phyloP scores from a whole-genome alignment of 2,329 filamentous ascomycete genomes.

The Hypoxylon sp. region DNA sequence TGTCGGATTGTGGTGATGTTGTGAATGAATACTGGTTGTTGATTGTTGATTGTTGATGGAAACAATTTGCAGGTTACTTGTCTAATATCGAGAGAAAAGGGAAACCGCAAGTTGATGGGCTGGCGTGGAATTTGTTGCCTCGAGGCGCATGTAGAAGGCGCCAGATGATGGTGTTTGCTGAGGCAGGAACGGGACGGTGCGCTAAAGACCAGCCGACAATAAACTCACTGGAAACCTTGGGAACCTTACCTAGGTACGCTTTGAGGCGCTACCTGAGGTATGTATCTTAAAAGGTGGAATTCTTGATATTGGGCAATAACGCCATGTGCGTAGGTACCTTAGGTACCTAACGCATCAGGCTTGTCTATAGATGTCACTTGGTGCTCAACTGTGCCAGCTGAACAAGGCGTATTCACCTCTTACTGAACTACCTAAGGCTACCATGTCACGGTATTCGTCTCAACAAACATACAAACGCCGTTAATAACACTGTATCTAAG shows the following conservation, averaged over 20 bases:
- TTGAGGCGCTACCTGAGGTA: not conserved
- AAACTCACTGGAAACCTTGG: not conserved
- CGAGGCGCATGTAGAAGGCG: conserved; percentile 25
- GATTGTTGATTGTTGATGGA: not conserved
- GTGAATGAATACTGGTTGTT: conserved; percentile 3
- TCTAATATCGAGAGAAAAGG: not conserved
- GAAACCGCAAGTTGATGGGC: not conserved
- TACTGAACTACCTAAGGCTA: not conserved
- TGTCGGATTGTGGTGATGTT: conserved; percentile 29
- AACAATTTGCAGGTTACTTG: not conserved
- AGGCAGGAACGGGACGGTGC: conserved; percentile 13
- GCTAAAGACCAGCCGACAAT: not conserved
- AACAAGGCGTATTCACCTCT: not conserved
- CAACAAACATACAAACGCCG: not conserved
- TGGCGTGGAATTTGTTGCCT: not conserved
- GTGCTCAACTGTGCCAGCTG: not conserved
- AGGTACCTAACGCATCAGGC: not conserved
- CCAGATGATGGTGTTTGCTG: conserved; percentile 27
- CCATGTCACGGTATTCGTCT: not conserved
- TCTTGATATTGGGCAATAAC: not conserved
- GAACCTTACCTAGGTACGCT: too few relatives aligned
- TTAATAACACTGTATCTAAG: not conserved
- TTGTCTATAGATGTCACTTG: not conserved
- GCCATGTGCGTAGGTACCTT: not conserved
- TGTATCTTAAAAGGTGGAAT: not conserved